Evolutionary conservation across 192 early-diverging fungal species (phyloP), one percentile per base, ranked within the genome.

Genomic region (Chytriomyces sp.): DNA sequence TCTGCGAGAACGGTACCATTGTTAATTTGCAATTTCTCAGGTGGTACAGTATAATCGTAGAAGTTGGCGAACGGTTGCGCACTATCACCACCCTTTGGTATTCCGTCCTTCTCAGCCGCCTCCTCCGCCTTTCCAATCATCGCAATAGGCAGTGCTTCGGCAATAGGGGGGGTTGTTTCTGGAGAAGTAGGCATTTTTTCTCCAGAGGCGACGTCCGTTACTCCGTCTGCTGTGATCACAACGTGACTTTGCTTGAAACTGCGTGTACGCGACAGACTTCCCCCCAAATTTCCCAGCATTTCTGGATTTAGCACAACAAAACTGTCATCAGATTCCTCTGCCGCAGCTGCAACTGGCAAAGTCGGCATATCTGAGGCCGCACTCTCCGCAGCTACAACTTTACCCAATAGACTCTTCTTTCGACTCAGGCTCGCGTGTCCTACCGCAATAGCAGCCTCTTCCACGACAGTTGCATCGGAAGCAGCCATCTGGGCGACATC

Each of bases 211-310:
- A 58, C 22, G 14, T 30, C 56, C 3, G 26, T 32, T 28, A 58
- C 44, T 32, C 26, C 39, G 19, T 64, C 63, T 19, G 66, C 40
- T 12, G 66, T 68, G 56, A 68, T 68, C 22, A 68, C 66, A 38
- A 68, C 33, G 38, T 68, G 53, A 14, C 30, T 56, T 68, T 68
- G 44, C 53, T 68, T 68, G 44, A 68, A 68, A 14, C 36, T 39
- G 7, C 66, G 49, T 30, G 66, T 68, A 2, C 66, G 44, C 19
- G 49, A 56, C 66, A 68, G 34, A 53, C 36, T 55, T 22, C n/a
- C 44, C 14, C 44, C 44, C 44, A 49, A 49, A 49, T 22, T 49
- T 2, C 44, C 22, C 44, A 49, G 14, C 44, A 49, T 49, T 49
- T 49, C 44, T 14, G 44, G 44, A 22, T 49, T 49, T 22, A 49